Evolutionary conservation across 805 yeast species (phyloP).

Genomic region (Cyberlindnera suaveolens): DNA sequence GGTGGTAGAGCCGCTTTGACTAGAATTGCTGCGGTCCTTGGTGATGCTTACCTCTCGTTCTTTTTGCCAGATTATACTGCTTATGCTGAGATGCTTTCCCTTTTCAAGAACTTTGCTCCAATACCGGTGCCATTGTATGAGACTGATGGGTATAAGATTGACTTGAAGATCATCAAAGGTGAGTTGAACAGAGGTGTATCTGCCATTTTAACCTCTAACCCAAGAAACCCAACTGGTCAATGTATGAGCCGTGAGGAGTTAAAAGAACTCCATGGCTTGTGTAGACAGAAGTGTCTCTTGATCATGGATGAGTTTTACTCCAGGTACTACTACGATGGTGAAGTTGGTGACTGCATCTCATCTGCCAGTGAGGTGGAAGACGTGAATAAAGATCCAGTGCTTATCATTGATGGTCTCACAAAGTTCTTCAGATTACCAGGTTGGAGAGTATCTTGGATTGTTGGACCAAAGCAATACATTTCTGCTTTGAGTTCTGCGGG

Average conservation of each 20-base stretch:
- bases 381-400: constrained; percentile 52
- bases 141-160: constrained; percentile 50
- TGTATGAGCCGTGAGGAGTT: constrained; percentile 43
- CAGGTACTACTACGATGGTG: constrained; percentile 49
- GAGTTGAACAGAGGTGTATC: constrained; percentile 53
- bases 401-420: constrained; percentile 54
- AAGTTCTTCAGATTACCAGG: constrained; percentile 59
- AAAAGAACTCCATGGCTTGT: constrained; percentile 42
- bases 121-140: constrained; percentile 57
- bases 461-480: constrained; percentile 57
- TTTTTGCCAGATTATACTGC: constrained; percentile 62
- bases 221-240: constrained; percentile 58
- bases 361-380: constrained; percentile 47
- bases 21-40: constrained; percentile 53
- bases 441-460: constrained; percentile 59
- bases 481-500: constrained; percentile 52
- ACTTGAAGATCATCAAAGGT: constrained; percentile 42
- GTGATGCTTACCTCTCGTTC: constrained; percentile 53
- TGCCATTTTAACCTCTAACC: constrained; percentile 53
- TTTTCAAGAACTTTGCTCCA: constrained; percentile 57
- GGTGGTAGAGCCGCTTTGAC: constrained; percentile 61
- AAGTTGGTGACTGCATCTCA: constrained; percentile 45
- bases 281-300: constrained; percentile 44
- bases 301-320: constrained; percentile 63
- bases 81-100: constrained; percentile 57